Percentiles rank a stretch among this genome's conserved stretches.
phyloP scores from a whole-genome alignment of 2,329 filamentous ascomycete genomes.

The Colletotrichum cereale region DNA sequence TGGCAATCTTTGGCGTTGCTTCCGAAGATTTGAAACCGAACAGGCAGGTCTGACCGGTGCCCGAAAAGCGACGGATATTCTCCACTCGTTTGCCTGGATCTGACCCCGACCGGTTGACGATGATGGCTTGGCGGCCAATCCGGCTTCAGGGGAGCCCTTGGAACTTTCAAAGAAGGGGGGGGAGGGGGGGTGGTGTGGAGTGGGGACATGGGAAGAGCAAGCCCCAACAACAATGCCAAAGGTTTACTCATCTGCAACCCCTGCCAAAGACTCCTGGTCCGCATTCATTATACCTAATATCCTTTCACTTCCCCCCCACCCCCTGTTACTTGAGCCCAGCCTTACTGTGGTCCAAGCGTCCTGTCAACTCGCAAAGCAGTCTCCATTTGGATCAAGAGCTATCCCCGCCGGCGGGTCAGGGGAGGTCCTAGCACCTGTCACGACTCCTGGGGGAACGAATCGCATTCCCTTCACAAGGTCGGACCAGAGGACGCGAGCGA shows the following conservation, averaged over 20 bases:
- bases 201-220: neutral
- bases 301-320: slow-evolving; percentile 1
- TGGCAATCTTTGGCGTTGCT: slow-evolving; percentile 36
- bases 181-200: neutral
- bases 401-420: slow-evolving; percentile 16
- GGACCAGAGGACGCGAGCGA: slow-evolving; percentile 26
- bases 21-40: slow-evolving; percentile 39
- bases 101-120: slow-evolving; percentile 26
- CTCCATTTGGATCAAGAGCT: slow-evolving; percentile 21
- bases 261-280: slow-evolving; percentile 10
- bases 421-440: slow-evolving; percentile 38
- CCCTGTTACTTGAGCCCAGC: slow-evolving; percentile 33
- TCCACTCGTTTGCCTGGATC: slow-evolving; percentile 38
- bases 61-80: slow-evolving; percentile 22
- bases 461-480: slow-evolving; percentile 30
- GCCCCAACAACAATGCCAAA: neutral
- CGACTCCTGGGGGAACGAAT: slow-evolving; percentile 36
- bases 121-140: slow-evolving; percentile 18
- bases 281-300: slow-evolving; percentile 4
- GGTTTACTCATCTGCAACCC: slow-evolving; percentile 18
- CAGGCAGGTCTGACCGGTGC: slow-evolving; percentile 36
- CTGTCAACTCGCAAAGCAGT: slow-evolving; percentile 41
- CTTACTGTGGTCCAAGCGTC: slow-evolving; percentile 40
- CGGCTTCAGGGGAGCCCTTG: slow-evolving; percentile 3
- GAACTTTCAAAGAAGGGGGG: neutral